Conservation (phyloP, 495 filamentous ascomycete species). For the Daldinia loculata region DNA sequence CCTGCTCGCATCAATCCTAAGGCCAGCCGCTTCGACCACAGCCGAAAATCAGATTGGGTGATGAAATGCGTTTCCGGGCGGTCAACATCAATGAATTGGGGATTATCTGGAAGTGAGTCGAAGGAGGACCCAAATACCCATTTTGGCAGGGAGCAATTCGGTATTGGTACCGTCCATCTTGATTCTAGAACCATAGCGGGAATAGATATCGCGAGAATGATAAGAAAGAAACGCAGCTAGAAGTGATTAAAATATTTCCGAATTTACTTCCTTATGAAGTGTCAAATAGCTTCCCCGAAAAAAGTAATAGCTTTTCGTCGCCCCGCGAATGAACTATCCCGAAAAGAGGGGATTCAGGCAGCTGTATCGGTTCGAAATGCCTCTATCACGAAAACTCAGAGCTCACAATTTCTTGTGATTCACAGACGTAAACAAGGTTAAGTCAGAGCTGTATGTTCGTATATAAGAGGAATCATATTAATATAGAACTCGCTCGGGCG, state of each 20-base stretch:
- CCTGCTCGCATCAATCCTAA: constrained; percentile 72
- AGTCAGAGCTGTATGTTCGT: neutral
- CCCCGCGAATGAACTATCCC: neutral
- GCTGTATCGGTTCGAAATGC: neutral
- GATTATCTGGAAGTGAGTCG: constrained; percentile 47
- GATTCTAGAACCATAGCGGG: constrained; percentile 52
- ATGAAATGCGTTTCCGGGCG: constrained; percentile 57
- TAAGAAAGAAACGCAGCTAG: neutral
- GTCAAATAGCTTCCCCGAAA: neutral
- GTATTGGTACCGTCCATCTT: constrained; percentile 53
- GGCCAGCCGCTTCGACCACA: constrained; percentile 76
- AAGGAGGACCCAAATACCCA: constrained; percentile 50
- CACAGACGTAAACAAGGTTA: neutral
- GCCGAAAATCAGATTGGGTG: constrained; percentile 62
- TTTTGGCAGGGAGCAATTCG: constrained; percentile 47
- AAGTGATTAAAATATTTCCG: neutral
- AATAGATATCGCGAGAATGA: neutral
- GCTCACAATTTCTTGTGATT: neutral
- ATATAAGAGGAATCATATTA: neutral
- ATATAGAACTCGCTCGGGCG: neutral
- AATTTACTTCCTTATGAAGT: neutral
- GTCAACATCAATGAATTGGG: constrained; percentile 65
- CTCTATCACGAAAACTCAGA: neutral
- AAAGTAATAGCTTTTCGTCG: neutral
- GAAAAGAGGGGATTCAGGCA: neutral